phyloP scores from a whole-genome alignment of 225 moss, liverwort and hornwort genomes.

The Polytrichum formosum region DNA sequence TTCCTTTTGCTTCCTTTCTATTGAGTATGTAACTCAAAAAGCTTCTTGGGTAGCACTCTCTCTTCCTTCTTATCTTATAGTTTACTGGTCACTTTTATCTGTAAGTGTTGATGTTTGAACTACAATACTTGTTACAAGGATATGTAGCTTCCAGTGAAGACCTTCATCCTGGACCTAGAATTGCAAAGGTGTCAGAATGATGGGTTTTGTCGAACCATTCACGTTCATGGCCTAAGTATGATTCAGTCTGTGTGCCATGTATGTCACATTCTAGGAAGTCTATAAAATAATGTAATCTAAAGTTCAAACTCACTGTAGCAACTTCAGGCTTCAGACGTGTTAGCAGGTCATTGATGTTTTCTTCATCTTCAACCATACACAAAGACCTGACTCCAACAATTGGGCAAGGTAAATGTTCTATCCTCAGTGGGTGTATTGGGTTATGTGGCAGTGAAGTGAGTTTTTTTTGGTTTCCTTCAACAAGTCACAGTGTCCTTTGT shows the following conservation, averaged over 20 bases:
- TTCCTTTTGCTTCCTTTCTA: too few species aligned
- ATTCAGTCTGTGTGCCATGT: background rate
- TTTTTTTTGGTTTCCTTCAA: background rate
- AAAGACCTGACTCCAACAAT: background rate
- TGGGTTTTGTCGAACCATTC: background rate
- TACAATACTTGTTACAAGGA: too few species aligned
- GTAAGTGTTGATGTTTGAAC: too few species aligned
- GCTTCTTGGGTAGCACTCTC: too few species aligned
- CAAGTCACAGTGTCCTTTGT: background rate
- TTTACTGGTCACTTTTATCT: too few species aligned
- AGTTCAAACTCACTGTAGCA: background rate
- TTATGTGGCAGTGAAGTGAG: background rate
- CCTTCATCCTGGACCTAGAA: background rate
- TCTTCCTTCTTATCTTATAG: too few species aligned
- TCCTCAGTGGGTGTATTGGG: background rate
- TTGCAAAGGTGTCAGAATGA: background rate
- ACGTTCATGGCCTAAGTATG: background rate
- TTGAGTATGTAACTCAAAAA: too few species aligned
- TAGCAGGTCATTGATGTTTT: conserved; percentile 6
- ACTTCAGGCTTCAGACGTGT: background rate
- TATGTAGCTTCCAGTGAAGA: background rate
- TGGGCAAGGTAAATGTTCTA: conserved; percentile 1
- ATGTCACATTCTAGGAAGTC: background rate
- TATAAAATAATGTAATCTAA: background rate
- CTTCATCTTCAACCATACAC: background rate